phyloP scores from a whole-genome alignment of 305 asterid species.

The Fraxinus velutina region DNA sequence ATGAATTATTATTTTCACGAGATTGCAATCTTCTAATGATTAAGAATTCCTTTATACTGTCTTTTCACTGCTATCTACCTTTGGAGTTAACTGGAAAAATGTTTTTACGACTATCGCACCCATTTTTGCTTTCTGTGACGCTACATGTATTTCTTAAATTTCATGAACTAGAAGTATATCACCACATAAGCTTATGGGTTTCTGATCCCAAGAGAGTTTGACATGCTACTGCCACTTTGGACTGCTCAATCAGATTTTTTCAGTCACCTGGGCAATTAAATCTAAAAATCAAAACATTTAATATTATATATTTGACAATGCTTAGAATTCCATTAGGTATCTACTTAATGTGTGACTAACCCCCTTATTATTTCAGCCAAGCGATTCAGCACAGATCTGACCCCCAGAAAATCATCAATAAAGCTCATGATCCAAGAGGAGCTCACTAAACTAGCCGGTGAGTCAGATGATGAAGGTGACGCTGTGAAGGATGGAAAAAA shows the following conservation, averaged over 20 bases:
- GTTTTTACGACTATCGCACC: background rate
- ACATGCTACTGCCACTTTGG: background rate
- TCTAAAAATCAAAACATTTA: background rate
- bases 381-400: conserved; percentile 37
- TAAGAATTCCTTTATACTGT: background rate
- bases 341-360: background rate
- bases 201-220: background rate
- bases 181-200: background rate
- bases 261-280: background rate
- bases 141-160: background rate
- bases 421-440: conserved; percentile 60
- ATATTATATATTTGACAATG: background rate
- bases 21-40: background rate
- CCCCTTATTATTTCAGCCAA: conserved; percentile 31
- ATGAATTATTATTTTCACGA: background rate
- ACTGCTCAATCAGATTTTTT: background rate
- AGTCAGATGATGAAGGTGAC: conserved; percentile 38
- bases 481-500: conserved; percentile 26
- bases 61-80: background rate
- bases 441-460: conserved; percentile 50
- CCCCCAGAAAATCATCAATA: conserved; percentile 42
- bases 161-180: background rate
- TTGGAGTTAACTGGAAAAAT: background rate
- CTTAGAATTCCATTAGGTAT: background rate
- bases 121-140: background rate